phyloP scores from a whole-genome alignment of 2,329 filamentous ascomycete species.

The Fusarium sambucinum region DNA sequence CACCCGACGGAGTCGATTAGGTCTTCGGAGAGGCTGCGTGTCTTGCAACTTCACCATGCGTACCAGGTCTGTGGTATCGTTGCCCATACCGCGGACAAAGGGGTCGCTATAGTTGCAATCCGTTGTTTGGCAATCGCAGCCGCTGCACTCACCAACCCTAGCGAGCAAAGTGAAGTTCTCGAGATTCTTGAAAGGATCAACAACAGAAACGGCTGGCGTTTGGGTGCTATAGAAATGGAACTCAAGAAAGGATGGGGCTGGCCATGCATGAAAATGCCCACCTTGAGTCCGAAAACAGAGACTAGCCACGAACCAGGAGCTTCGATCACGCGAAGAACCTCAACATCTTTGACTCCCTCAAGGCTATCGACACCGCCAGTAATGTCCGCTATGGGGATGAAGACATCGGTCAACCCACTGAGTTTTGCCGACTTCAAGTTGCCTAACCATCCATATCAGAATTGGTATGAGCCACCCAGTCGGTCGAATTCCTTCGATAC shows the following conservation, averaged over 20 bases:
- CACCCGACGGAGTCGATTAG: conserved; percentile 76
- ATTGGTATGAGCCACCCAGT: conserved; percentile 81
- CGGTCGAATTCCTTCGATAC: conserved; percentile 46
- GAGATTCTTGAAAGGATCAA: conserved; percentile 80
- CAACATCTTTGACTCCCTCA: conserved; percentile 27
- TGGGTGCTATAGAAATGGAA: conserved; percentile 77
- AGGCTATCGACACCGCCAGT: conserved; percentile 46
- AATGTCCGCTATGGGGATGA: conserved; percentile 47
- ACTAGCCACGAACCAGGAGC: conserved; percentile 20
- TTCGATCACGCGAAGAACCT: conserved; percentile 11
- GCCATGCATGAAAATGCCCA: conserved; percentile 49
- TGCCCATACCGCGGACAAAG: conserved; percentile 83
- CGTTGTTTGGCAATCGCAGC: conserved; percentile 83
- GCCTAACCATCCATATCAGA: conserved; percentile 84
- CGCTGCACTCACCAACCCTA: conserved; percentile 73
- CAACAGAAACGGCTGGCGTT: conserved; percentile 81
- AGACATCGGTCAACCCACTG: conserved; percentile 73
- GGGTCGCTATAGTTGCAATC: conserved; percentile 82
- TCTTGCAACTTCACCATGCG: conserved; percentile 78
- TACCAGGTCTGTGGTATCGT: conserved; percentile 91
- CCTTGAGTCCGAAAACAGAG: conserved; percentile 16
- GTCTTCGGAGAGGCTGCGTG: conserved; percentile 74
- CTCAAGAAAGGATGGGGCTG: conserved; percentile 84
- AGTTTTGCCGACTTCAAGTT: conserved; percentile 80
- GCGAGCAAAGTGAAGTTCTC: conserved; percentile 85